phyloP scores from a whole-genome alignment of 2,329 filamentous ascomycete genomes.

The Aspergillus terreus region DNA sequence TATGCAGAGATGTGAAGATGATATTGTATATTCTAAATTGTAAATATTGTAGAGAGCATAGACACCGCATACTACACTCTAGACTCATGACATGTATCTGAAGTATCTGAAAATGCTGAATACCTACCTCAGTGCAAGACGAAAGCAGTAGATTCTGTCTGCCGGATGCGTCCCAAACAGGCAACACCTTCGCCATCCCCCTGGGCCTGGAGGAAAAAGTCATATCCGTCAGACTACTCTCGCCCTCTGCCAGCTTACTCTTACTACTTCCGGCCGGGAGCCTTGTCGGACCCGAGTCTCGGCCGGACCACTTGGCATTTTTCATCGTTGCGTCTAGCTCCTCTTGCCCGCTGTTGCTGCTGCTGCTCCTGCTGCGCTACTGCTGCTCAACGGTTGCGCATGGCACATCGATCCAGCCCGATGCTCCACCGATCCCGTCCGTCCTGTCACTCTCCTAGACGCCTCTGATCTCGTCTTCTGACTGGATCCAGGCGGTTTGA shows the following conservation, averaged over 20 bases:
- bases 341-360: neutral
- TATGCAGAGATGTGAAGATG: neutral
- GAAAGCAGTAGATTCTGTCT: neutral
- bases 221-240: neutral
- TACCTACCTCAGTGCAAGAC: neutral
- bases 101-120: too few relatives aligned
- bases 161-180: neutral
- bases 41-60: neutral
- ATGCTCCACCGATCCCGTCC: constrained; percentile 6
- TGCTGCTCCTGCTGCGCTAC: constrained; percentile 2
- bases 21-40: too few relatives aligned
- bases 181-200: neutral
- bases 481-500: constrained; percentile 6
- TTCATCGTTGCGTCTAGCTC: too few relatives aligned
- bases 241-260: too few relatives aligned
- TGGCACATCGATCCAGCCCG: constrained; percentile 3
- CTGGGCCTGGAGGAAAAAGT: neutral
- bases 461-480: neutral
- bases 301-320: constrained; percentile 8
- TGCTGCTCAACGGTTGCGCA: constrained; percentile 13
- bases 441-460: constrained; percentile 1
- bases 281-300: constrained; percentile 13
- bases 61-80: too few relatives aligned
- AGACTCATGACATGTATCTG: too few relatives aligned
- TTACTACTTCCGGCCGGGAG: neutral